phyloP scores from a whole-genome alignment of 352 stramenopile genomes.

The Pythium inflatum region DNA sequence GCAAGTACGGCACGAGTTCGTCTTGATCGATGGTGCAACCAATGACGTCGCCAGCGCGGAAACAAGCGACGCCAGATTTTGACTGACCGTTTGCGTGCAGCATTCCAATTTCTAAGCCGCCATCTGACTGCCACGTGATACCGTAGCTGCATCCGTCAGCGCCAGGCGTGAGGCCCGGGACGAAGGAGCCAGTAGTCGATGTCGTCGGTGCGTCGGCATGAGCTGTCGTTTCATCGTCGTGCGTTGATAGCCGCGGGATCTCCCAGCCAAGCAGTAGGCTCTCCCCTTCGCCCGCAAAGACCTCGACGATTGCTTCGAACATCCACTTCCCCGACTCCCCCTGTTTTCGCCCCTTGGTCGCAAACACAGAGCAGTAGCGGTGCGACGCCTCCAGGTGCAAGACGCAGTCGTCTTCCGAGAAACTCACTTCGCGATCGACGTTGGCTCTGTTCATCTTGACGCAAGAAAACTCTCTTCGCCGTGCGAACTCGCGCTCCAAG shows the following conservation, averaged over 20 bases:
- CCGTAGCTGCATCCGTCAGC: constrained; percentile 64
- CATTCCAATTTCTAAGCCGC: constrained; percentile 75
- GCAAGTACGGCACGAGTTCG: constrained; percentile 57
- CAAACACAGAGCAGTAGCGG: constrained; percentile 71
- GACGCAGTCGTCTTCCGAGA: constrained; percentile 76
- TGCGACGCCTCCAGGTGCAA: constrained; percentile 68
- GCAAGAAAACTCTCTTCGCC: constrained; percentile 65
- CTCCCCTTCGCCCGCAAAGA: constrained; percentile 56
- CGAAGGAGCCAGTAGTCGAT: constrained; percentile 20
- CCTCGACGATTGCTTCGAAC: constrained; percentile 53
- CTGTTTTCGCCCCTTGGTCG: constrained; percentile 70
- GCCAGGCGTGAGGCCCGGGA: constrained; percentile 64
- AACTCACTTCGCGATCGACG: constrained; percentile 64
- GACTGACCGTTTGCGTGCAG: constrained; percentile 72
- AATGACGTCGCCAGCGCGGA: constrained; percentile 68
- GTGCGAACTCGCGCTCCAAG: constrained; percentile 62
- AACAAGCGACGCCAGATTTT: constrained; percentile 65
- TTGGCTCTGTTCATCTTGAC: constrained; percentile 72
- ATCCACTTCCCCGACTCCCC: constrained; percentile 81
- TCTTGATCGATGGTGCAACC: constrained; percentile 82
- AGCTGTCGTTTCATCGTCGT: no score
- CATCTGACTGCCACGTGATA: constrained; percentile 77
- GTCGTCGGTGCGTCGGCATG: no score
- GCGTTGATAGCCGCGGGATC: constrained; percentile 38
- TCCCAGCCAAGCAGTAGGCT: constrained; percentile 83